Percentiles rank a stretch among this genome's conserved stretches.
Conservation (phyloP, 331 rosid species). For the Ulmus americana region DNA sequence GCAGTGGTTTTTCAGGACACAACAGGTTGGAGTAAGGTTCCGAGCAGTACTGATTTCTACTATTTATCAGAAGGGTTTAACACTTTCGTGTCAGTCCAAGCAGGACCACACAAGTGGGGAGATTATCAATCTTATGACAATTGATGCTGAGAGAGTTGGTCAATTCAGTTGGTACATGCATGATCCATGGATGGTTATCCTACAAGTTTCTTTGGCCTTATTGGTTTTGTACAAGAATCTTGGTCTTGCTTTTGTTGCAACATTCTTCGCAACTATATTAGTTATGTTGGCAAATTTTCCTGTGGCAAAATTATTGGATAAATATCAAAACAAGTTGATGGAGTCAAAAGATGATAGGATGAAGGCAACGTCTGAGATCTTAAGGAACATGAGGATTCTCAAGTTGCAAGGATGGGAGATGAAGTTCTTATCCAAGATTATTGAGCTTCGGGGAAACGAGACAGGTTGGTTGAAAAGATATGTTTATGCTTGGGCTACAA, state of each 20-base stretch:
- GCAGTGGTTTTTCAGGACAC: conserved; percentile 60
- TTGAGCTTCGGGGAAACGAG: conserved; percentile 48
- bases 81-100: conserved; percentile 65
- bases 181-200: conserved; percentile 47
- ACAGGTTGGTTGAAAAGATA: conserved; percentile 55
- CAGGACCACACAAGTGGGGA: conserved; percentile 65
- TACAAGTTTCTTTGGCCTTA: conserved; percentile 57
- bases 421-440: conserved; percentile 67
- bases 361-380: conserved; percentile 65
- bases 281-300: conserved; percentile 70
- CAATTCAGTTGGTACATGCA: conserved; percentile 59
- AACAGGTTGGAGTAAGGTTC: conserved; percentile 54
- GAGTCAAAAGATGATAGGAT: conserved; percentile 68
- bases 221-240: conserved; percentile 64
- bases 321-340: conserved; percentile 67
- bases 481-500: conserved; percentile 40
- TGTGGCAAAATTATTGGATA: conserved; percentile 58
- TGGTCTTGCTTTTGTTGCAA: conserved; percentile 69
- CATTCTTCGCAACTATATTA: conserved; percentile 52
- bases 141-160: conserved; percentile 77
- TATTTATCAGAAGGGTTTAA: conserved; percentile 58
- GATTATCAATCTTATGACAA: conserved; percentile 75
- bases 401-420: conserved; percentile 91
- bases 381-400: conserved; percentile 79
- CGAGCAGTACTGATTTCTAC: conserved; percentile 45